phyloP scores from a whole-genome alignment of 2,329 filamentous ascomycete species.

The Fusarium neocosmosporiellum region DNA sequence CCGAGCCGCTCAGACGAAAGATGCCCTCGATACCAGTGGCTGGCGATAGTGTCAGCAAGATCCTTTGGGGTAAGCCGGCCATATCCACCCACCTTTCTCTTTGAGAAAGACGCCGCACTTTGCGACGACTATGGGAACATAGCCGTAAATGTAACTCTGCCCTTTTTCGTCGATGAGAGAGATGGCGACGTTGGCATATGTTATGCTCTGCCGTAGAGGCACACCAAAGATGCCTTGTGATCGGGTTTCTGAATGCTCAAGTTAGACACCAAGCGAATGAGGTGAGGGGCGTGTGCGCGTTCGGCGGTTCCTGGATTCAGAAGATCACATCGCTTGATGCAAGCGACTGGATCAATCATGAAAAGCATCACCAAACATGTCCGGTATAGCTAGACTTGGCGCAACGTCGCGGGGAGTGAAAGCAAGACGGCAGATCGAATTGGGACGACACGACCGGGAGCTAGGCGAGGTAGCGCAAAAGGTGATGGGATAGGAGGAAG shows the following conservation, averaged over 20 bases:
- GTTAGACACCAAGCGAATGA: conserved; percentile 29
- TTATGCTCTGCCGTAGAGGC: conserved; percentile 92
- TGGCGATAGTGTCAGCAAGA: conserved; percentile 54
- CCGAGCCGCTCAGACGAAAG: conserved; percentile 93
- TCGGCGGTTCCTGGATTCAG: neutral
- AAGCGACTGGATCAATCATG: neutral
- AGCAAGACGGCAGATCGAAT: neutral
- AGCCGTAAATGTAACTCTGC: conserved; percentile 97
- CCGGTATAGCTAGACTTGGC: neutral
- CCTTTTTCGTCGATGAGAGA: conserved; percentile 93
- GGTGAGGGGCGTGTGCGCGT: conserved; percentile 10
- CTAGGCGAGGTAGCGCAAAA: conserved; percentile 13
- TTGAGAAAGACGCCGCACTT: conserved; percentile 98
- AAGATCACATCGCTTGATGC: neutral
- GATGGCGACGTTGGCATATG: conserved; percentile 97
- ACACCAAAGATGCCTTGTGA: conserved; percentile 91
- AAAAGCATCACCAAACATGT: neutral
- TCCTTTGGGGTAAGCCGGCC: neutral
- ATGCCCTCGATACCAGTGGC: conserved; percentile 96
- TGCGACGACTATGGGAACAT: conserved; percentile 97
- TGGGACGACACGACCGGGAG: conserved; percentile 5
- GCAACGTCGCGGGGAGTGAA: conserved; percentile 5
- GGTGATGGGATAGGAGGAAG: conserved; percentile 6
- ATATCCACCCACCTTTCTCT: conserved; percentile 81
- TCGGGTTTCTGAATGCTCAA: conserved; percentile 54